Percentiles rank a stretch among this genome's conserved stretches.
Conservation (phyloP, 2,329 filamentous ascomycete species). For the Xenosphaeropsis pyriputrescens region DNA sequence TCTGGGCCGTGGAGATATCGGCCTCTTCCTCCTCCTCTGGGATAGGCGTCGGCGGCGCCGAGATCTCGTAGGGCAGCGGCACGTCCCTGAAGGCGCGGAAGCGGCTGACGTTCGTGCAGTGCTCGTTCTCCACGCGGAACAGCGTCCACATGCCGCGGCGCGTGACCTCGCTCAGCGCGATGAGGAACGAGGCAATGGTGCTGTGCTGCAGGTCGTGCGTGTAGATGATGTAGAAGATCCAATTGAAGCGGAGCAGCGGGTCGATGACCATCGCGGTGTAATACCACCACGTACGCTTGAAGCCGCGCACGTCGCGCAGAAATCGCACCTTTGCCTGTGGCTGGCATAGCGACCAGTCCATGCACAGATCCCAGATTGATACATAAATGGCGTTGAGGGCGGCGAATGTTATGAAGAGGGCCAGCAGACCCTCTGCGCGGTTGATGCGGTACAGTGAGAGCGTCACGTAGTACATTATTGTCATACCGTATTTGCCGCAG, state of each 20-base stretch:
- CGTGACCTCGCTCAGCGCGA: constrained; percentile 66
- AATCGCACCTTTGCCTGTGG: constrained; percentile 50
- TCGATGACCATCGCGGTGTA: constrained; percentile 75
- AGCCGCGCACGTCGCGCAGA: constrained; percentile 65
- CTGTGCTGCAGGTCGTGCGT: constrained; percentile 70
- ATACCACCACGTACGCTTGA: constrained; percentile 70
- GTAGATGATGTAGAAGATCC: constrained; percentile 88
- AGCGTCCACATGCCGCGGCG: constrained; percentile 83
- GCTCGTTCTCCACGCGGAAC: constrained; percentile 94
- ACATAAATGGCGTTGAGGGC: constrained; percentile 67
- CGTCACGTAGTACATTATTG: constrained; percentile 63
- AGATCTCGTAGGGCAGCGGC: constrained; percentile 56
- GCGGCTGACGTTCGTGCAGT: constrained; percentile 79
- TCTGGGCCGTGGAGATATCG: constrained; percentile 5
- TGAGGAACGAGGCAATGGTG: constrained; percentile 64
- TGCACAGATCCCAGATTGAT: constrained; percentile 85
- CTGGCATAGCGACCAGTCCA: constrained; percentile 92
- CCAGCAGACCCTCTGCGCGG: constrained; percentile 37
- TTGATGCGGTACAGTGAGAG: constrained; percentile 76
- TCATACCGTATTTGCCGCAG: constrained; percentile 78
- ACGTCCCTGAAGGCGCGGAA: constrained; percentile 85
- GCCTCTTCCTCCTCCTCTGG: constrained; percentile 2
- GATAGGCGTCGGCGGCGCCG: neutral
- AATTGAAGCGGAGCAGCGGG: constrained; percentile 77
- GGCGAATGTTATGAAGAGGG: constrained; percentile 67